phyloP scores from a whole-genome alignment of 192 early-diverging fungal species.

The Dissophora ornata region DNA sequence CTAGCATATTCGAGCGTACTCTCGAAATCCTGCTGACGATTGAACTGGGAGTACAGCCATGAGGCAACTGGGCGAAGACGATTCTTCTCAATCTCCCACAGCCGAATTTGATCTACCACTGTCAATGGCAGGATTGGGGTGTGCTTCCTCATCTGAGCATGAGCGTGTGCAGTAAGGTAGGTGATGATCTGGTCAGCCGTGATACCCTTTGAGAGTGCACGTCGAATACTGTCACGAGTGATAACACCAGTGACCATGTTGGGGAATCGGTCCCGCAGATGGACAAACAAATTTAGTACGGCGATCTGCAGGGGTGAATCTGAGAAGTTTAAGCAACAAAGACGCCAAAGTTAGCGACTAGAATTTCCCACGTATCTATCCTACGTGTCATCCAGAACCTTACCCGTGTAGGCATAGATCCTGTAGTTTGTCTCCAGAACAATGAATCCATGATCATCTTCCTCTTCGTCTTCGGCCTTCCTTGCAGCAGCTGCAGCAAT shows the following conservation, averaged over 20 bases:
- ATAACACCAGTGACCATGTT: constrained; percentile 93
- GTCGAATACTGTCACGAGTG: constrained; percentile 87
- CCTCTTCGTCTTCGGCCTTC: constrained; percentile 49
- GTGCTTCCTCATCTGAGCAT: constrained; percentile 90
- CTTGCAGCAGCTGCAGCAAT: constrained; percentile 23
- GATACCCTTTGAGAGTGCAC: constrained; percentile 88
- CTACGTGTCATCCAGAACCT: background rate
- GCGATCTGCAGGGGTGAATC: constrained; percentile 94
- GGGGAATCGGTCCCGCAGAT: constrained; percentile 83
- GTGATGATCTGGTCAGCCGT: constrained; percentile 96
- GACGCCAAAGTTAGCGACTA: too few relatives aligned
- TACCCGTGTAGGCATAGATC: constrained; percentile 94
- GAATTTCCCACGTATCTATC: background rate
- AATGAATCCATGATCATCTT: constrained; percentile 81
- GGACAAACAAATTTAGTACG: constrained; percentile 89
- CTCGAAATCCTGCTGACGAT: constrained; percentile 75
- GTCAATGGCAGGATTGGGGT: constrained; percentile 87
- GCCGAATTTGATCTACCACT: constrained; percentile 92
- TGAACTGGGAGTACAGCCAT: constrained; percentile 84
- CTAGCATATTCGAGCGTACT: constrained; percentile 80
- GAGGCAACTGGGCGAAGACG: constrained; percentile 69
- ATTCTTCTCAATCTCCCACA: constrained; percentile 97
- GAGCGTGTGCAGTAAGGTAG: constrained; percentile 89
- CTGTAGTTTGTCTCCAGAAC: constrained; percentile 96
- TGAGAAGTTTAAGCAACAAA: too few relatives aligned